Evolutionary conservation across 495 filamentous ascomycete genomes (phyloP).

Genomic region (Aspergillus mulundensis): DNA sequence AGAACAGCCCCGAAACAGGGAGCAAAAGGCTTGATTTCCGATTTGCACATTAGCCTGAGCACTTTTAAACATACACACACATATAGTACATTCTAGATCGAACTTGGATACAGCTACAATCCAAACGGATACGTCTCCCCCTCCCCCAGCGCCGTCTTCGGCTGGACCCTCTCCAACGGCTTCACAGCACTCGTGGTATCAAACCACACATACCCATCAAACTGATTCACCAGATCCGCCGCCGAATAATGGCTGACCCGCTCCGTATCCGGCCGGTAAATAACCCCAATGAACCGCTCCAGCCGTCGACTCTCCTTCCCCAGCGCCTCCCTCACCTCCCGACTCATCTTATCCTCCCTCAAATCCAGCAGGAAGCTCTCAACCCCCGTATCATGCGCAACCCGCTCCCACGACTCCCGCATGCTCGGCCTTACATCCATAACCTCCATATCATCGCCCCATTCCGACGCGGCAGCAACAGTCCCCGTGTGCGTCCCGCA

Average conservation of each 20-base stretch:
- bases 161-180: constrained; percentile 50
- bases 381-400: constrained; percentile 42
- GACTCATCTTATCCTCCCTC: constrained; percentile 32
- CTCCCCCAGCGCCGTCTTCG: constrained; percentile 38
- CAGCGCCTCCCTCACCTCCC: constrained; percentile 37
- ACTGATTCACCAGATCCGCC: constrained; percentile 51
- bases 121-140: constrained; percentile 59
- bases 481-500: constrained; percentile 53
- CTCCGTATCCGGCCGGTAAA: constrained; percentile 56
- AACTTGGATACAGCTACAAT: constrained; percentile 25
- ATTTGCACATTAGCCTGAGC: constrained; percentile 22
- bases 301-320: constrained; percentile 34
- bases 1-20: constrained; percentile 28
- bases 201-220: constrained; percentile 57
- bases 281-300: constrained; percentile 57
- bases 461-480: constrained; percentile 52
- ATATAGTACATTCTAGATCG: neutral
- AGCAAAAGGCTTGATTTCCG: constrained; percentile 35
- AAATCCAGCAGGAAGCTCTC: constrained; percentile 50
- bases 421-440: constrained; percentile 45
- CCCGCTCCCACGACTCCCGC: constrained; percentile 42
- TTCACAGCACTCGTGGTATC: constrained; percentile 49
- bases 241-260: constrained; percentile 51
- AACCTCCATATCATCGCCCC: constrained; percentile 55
- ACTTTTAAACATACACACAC: neutral